Base-by-base conservation (phyloP, 176 grass and related monocot species). In the Leersia perrieri region DNA sequence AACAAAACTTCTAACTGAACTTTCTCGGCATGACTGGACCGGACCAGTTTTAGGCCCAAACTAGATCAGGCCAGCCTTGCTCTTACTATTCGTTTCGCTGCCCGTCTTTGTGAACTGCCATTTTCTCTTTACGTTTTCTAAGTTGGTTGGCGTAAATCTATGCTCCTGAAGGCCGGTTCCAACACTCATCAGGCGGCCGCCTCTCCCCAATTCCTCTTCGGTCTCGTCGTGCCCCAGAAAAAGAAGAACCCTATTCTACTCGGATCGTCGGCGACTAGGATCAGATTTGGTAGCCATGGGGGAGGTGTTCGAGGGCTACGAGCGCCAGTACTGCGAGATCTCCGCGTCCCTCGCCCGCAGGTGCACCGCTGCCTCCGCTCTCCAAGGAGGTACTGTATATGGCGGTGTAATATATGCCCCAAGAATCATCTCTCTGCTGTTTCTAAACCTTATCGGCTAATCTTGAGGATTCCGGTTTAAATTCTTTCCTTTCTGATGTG, bases 301-400 rank as follows among this genome's bases (percentile, higher is more conserved):
- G 73, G 88, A 98, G 78, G 90, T 94, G 26, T 92, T 98, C 65
- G 83, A 89, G 25, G 86, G 90, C 23, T 98, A 94, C 42, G 92
- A 94, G 80, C 92, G 92, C 63, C 92, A 97, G 68, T 92, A 92
- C 71, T 98, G 92, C 74, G 90, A 98, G 90, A 80, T 94, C 66
- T 98, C 92, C 33, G 88, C 95, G 25, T 92, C 92, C 65, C 90
- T 92, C 63, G 75, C 89, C 72, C 82, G 87, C 51, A 92, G 89
- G 84, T 97, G 92, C 86, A 87, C 89, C 44, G 84, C 87, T 9
- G 92, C 90, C 40, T 83, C 88, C 3, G 69, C 82, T 61, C 83
- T 90, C 7, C 38, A 85, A 9, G 94, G 94, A 92, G 94, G 94
- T 97, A 83, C 65, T 44, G n/a, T n/a, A n/a, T n/a, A n/a, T n/a